Conservation (phyloP, 805 yeast genomes). For the Saccharomyces cerevisiae region DNA sequence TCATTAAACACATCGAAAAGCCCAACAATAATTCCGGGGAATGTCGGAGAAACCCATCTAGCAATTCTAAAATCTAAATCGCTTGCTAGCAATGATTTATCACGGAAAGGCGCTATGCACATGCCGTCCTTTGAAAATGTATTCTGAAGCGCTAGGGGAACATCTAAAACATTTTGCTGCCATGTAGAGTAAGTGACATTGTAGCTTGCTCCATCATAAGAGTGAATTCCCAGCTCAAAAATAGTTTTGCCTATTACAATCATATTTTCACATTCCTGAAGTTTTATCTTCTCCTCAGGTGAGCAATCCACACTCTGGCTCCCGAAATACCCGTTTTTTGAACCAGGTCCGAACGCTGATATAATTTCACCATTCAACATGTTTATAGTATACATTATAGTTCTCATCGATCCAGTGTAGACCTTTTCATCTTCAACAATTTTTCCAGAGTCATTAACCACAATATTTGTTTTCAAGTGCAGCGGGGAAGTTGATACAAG, state of each 20-base stretch:
- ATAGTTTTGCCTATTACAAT: slow-evolving; percentile 64
- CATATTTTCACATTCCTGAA: slow-evolving; percentile 28
- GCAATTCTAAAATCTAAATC: slow-evolving; percentile 63
- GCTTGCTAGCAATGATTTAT: slow-evolving; percentile 67
- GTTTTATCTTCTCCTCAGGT: slow-evolving; percentile 4
- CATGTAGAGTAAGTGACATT: slow-evolving; percentile 79
- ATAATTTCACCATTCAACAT: slow-evolving; percentile 65
- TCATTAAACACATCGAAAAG: slow-evolving; percentile 64
- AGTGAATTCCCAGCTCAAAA: slow-evolving; percentile 68
- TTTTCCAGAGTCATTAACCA: slow-evolving; percentile 38
- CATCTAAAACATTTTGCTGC: slow-evolving; percentile 86
- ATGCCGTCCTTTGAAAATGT: slow-evolving; percentile 59
- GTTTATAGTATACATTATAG: slow-evolving; percentile 69
- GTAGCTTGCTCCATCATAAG: slow-evolving; percentile 65
- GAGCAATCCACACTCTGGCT: background rate
- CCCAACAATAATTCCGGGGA: slow-evolving; percentile 64
- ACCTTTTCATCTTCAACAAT: slow-evolving; percentile 55
- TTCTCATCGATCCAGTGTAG: slow-evolving; percentile 75
- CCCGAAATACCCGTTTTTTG: slow-evolving; percentile 23
- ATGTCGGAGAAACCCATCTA: slow-evolving; percentile 60
- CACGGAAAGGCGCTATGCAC: slow-evolving; percentile 78
- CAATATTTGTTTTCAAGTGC: slow-evolving; percentile 40
- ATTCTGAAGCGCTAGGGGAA: slow-evolving; percentile 40
- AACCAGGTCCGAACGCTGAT: slow-evolving; percentile 56
- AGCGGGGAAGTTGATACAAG: slow-evolving; percentile 81